phyloP scores from a whole-genome alignment of 2,329 filamentous ascomycete genomes.

The Neopestalotiopsis sp. region DNA sequence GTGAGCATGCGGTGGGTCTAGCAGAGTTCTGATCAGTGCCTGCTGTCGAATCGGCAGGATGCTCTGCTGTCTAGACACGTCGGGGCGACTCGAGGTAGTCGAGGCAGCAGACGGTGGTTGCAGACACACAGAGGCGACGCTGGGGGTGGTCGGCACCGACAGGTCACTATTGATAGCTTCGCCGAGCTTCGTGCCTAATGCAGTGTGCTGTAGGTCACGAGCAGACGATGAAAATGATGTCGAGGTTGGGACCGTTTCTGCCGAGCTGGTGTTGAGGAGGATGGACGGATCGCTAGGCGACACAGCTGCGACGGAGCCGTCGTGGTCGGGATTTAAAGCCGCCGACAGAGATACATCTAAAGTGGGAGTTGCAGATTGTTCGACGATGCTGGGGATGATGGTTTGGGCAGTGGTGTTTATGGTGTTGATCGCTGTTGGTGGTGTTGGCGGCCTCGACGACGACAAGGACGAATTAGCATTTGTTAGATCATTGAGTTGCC shows the following conservation, averaged over 20 bases:
- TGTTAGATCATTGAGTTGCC: constrained; percentile 32
- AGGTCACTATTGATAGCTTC: constrained; percentile 25
- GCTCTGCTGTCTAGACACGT: constrained; percentile 47
- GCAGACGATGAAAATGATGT: background rate
- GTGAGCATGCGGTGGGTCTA: constrained; percentile 49
- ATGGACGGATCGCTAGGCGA: background rate
- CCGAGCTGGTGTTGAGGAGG: constrained; percentile 4
- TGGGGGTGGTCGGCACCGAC: constrained; percentile 22
- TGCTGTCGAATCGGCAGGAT: constrained; percentile 51
- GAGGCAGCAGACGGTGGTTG: constrained; percentile 19
- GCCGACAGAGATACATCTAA: background rate
- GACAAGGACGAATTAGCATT: constrained; percentile 17
- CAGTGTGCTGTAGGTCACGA: background rate
- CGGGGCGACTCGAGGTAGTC: constrained; percentile 32
- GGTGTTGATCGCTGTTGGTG: constrained; percentile 22
- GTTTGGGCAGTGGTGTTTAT: constrained; percentile 21
- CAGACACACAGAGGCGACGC: constrained; percentile 16
- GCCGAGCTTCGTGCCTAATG: constrained; percentile 21
- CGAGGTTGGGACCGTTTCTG: background rate
- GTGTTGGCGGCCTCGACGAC: background rate
- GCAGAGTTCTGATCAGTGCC: constrained; percentile 57
- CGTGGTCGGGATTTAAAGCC: background rate
- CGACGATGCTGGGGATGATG: constrained; percentile 39
- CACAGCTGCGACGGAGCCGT: background rate
- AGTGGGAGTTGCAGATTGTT: constrained; percentile 30